Evolutionary conservation across 2,329 filamentous ascomycete genomes (phyloP).

Genomic region (Furcasterigmium furcatum): DNA sequence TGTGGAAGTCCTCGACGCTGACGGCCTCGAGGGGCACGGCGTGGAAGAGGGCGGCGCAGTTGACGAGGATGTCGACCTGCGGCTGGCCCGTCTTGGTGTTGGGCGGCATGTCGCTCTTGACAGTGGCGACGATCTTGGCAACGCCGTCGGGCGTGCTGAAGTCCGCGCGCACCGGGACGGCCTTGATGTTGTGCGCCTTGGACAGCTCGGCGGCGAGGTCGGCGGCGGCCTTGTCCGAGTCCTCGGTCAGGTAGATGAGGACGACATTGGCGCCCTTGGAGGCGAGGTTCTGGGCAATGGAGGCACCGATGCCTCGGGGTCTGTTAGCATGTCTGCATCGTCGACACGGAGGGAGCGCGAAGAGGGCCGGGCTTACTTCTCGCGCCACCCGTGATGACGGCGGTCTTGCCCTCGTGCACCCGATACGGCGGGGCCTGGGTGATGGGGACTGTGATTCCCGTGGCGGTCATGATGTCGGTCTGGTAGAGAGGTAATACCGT

Average conservation of each 20-base stretch:
- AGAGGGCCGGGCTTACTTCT: conserved; percentile 36
- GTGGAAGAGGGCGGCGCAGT: conserved; percentile 53
- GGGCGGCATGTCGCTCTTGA: conserved; percentile 30
- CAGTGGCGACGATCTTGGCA: conserved; percentile 49
- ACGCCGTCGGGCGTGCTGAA: conserved; percentile 55
- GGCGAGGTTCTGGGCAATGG: conserved; percentile 54
- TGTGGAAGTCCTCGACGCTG: conserved; percentile 46
- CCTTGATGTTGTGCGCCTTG: conserved; percentile 42
- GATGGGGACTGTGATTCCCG: conserved; percentile 6
- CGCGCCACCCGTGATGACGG: conserved; percentile 48
- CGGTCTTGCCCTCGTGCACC: conserved; percentile 41
- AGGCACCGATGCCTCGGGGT: conserved; percentile 54
- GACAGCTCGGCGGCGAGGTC: conserved; percentile 44
- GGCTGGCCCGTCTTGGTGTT: conserved; percentile 46
- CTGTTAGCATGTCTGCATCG: conserved; percentile 1
- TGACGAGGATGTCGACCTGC: conserved; percentile 54
- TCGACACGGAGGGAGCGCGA: background rate
- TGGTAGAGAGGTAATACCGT: background rate
- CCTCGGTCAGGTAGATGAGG: conserved; percentile 57
- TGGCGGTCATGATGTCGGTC: conserved; percentile 6
- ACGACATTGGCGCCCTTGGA: conserved; percentile 58
- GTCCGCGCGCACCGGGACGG: conserved; percentile 58
- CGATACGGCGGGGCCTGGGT: conserved; percentile 12
- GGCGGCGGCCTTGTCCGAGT: conserved; percentile 43
- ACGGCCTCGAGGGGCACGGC: conserved; percentile 42